A percentile compares a stretch with the other conserved stretches of the same genome.
Evolutionary conservation across 2,329 filamentous ascomycete species (phyloP).

Genomic region (Cordyceps javanica): DNA sequence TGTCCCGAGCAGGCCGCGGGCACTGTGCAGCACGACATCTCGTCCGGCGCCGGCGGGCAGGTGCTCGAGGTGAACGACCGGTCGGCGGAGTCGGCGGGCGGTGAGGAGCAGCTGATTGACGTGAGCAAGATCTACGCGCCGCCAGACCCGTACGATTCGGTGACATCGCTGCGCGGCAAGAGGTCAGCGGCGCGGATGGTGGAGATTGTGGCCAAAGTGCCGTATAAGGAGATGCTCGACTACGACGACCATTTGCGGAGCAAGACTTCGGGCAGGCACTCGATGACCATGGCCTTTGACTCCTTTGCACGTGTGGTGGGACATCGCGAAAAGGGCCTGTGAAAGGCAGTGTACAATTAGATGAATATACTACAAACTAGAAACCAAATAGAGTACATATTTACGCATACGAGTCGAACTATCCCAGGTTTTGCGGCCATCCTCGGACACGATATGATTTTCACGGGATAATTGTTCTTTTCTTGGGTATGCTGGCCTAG

Average conservation of each 20-base stretch:
- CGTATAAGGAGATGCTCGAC: constrained; percentile 92
- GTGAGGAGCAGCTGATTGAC: constrained; percentile 49
- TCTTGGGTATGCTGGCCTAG: too few relatives aligned
- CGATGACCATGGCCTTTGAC: constrained; percentile 53
- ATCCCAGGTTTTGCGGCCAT: neutral
- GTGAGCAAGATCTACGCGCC: constrained; percentile 75
- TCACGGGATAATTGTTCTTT: too few relatives aligned
- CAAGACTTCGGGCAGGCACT: constrained; percentile 74
- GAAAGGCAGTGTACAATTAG: constrained; percentile 9
- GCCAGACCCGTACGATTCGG: constrained; percentile 68
- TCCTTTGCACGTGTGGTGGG: constrained; percentile 51
- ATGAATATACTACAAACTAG: neutral
- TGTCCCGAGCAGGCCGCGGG: constrained; percentile 79
- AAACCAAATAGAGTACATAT: neutral
- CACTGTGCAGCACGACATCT: constrained; percentile 75
- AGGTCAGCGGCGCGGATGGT: constrained; percentile 44
- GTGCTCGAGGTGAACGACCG: constrained; percentile 63
- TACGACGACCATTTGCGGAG: constrained; percentile 86
- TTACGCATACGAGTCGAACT: neutral
- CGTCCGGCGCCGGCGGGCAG: constrained; percentile 63
- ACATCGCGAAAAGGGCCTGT: constrained; percentile 45
- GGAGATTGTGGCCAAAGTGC: constrained; percentile 78
- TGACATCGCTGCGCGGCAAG: constrained; percentile 50
- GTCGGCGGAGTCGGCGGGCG: constrained; percentile 30
- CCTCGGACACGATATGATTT: too few relatives aligned